Base-by-base conservation (phyloP, 2,329 filamentous ascomycete genomes). In the Scedosporium boydii region DNA sequence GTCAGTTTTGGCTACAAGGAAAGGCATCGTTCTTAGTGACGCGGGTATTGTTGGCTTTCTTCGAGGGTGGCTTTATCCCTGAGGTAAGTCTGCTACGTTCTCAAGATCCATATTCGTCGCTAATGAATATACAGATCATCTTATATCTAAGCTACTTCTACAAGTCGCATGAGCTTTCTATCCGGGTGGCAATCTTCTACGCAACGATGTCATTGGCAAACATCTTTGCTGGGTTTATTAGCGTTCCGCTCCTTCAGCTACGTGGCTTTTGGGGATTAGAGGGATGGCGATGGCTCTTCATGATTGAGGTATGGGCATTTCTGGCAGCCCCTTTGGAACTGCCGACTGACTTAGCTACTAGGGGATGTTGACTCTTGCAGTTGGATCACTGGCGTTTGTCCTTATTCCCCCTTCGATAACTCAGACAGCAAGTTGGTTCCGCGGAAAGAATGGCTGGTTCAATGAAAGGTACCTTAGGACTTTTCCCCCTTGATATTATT, bases 131-230 rank as follows among this genome's bases (percentile, higher is more conserved):
- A 83, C 86, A 75, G 64, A 83, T 84, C 23, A 81, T 89, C 14
- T 75, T 89, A 0, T 91, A 87, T 72, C 77, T 91, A 4, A 87
- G 84, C 3, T 92, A 92, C 72, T 93, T 88, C 73, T 93, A 91
- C 75, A 91, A 84, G 56, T 84, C 84, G 0, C 80, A 80, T 60
- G 89, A 92, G 70, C 76, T 93, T 0, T 87, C 88, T 0, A 80
- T 82, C 10, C 82, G 89, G 1, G 74, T 92, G 18, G 83, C 69
- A 10, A 84, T 66, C 84, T 91, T 91, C 74, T 92, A 88, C 89
- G 84, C 85, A 0, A 81, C 87, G 0, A 84, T 88, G 12, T 81
- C 82, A 63, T 77, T 77, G 0, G 82, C 82, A 0, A 77, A 81
- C 48, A 83, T 87, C 38, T 67, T 69, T 1, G 67, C 68, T 0